phyloP scores from a whole-genome alignment of 2,329 filamentous ascomycete species.

The Pseudogymnoascus sp. region DNA sequence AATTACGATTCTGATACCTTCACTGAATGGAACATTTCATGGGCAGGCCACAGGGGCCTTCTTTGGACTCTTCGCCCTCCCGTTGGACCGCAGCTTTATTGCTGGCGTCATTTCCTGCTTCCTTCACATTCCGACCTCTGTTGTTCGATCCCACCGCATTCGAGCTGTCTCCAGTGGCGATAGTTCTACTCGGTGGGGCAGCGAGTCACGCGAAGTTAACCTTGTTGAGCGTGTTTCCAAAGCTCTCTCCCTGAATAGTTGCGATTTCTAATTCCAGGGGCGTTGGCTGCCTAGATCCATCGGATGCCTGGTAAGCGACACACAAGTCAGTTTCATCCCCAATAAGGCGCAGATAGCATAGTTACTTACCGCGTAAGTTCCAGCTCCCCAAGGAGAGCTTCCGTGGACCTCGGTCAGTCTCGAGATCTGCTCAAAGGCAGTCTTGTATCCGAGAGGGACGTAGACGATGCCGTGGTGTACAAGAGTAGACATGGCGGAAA shows the following conservation, averaged over 20 bases:
- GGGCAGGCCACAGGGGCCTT: not conserved
- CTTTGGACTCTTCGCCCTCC: not conserved
- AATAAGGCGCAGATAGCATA: not conserved
- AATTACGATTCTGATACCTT: not conserved
- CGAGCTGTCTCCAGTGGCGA: not conserved
- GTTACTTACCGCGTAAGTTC: conserved; percentile 64
- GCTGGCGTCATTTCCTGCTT: not conserved
- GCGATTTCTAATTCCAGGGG: conserved; percentile 71
- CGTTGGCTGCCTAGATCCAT: conserved; percentile 77
- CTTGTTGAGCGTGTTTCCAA: conserved; percentile 71
- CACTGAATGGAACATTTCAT: conserved; percentile 1
- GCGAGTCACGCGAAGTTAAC: conserved; percentile 25
- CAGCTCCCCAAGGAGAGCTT: conserved; percentile 86
- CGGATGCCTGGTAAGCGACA: conserved; percentile 30
- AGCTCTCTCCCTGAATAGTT: conserved; percentile 71
- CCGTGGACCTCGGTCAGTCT: conserved; percentile 75
- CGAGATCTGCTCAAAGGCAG: conserved; percentile 59
- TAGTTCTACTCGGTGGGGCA: not conserved
- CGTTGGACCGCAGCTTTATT: not conserved
- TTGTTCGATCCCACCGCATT: not conserved
- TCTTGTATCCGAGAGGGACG: conserved; percentile 90
- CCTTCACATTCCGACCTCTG: not conserved
- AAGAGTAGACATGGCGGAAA: conserved; percentile 76
- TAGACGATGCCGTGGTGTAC: conserved; percentile 92
- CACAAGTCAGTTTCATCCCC: not conserved